These are phyloP conservation scores for Populus hybrid DNA, from an alignment of 441 rosid genomes.

Conservation along the genomic window DNA sequence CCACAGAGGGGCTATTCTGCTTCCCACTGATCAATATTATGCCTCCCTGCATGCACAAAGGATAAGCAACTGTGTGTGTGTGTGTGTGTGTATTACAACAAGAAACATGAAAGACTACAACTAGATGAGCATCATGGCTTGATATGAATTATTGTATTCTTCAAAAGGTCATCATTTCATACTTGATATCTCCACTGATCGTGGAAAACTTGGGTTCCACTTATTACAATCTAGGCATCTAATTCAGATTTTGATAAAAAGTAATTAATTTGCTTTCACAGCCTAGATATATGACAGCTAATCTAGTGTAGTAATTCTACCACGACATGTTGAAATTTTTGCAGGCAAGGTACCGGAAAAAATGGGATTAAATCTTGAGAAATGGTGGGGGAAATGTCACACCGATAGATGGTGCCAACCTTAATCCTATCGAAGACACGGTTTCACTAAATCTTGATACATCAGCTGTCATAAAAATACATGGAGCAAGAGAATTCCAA, in stretches of 20 bases:
- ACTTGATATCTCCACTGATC: not conserved
- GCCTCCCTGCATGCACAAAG: slow-evolving; percentile 16
- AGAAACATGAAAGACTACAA: not conserved
- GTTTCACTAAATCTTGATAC: not conserved
- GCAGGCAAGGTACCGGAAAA: not conserved
- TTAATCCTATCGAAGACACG: not conserved
- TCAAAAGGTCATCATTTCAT: not conserved
- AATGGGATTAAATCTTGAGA: not conserved
- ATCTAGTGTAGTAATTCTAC: not conserved
- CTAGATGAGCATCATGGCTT: not conserved
- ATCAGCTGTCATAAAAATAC: not conserved
- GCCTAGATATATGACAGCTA: not conserved
- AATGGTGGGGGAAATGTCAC: slow-evolving; percentile 15
- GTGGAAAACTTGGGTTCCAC: not conserved
- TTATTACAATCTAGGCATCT: not conserved
- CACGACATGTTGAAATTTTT: not conserved
- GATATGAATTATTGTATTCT: not conserved
- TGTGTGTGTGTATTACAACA: not conserved
- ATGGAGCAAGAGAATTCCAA: not conserved
- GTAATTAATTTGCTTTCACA: not conserved
- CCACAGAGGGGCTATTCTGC: not conserved
- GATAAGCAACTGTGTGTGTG: not conserved
- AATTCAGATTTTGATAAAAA: too few relatives aligned
- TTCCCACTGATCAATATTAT: slow-evolving; percentile 24
- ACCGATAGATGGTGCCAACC: slow-evolving; percentile 3